These are phyloP conservation scores for Papilionanthe hybrid DNA, from an alignment of 116 monocot species.

Conservation along the genomic window DNA sequence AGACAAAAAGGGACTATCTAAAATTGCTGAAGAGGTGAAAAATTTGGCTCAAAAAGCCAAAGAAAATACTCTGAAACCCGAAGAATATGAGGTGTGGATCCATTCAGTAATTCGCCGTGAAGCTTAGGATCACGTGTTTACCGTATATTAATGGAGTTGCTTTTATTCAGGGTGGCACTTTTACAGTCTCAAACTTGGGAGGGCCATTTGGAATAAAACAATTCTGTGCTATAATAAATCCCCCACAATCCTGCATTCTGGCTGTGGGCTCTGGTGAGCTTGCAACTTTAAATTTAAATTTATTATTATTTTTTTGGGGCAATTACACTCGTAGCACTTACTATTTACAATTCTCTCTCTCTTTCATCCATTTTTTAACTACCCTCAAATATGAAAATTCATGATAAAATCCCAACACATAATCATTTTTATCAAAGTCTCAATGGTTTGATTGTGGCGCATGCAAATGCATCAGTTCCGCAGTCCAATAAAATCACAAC, in stretches of 20 bases:
- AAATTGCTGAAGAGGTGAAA: conserved; percentile 87
- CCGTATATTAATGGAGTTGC: not conserved
- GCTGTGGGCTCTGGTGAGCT: conserved; percentile 86
- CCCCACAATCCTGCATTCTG: conserved; percentile 92
- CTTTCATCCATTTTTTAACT: no score
- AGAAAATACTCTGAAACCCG: conserved; percentile 83
- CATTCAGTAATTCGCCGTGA: not conserved
- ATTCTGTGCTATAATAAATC: conserved; percentile 96
- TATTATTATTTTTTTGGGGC: not conserved
- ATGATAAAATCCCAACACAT: no score
- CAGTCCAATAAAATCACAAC: no score
- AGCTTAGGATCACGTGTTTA: not conserved
- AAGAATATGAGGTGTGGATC: conserved; percentile 76
- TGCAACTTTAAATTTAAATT: not conserved
- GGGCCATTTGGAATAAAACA: conserved; percentile 97
- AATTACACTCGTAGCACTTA: no score
- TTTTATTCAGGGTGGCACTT: conserved; percentile 88
- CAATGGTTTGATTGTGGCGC: no score
- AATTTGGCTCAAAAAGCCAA: conserved; percentile 83
- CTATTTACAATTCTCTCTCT: no score
- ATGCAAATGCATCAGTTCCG: no score
- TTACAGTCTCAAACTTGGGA: conserved; percentile 94
- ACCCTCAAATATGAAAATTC: no score
- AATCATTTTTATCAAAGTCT: no score
- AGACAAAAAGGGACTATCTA: conserved; percentile 91